These are phyloP conservation scores for Leccinum pellstonianum DNA, from an alignment of 768 basidiomycete species.

Conservation along the genomic window DNA sequence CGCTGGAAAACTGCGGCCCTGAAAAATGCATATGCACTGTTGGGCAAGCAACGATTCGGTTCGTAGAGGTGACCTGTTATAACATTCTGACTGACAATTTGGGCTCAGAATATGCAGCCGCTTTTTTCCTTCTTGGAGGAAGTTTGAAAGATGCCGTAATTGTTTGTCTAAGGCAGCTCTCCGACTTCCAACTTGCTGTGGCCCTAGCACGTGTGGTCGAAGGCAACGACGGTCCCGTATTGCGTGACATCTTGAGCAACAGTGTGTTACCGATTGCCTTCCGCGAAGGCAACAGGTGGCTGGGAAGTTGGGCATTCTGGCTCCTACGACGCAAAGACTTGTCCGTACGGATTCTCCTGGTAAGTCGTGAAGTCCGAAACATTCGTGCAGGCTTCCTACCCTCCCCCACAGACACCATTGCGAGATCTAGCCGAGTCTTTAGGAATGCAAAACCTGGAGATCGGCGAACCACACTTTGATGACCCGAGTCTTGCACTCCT, in stretches of 20 bases:
- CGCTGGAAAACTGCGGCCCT: constrained; percentile 91
- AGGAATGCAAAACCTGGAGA: constrained; percentile 54
- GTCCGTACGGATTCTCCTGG: constrained; percentile 86
- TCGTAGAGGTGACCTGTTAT: constrained; percentile 25
- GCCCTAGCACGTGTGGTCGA: constrained; percentile 85
- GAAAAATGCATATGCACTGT: constrained; percentile 93
- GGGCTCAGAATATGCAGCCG: constrained; percentile 90
- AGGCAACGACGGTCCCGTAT: constrained; percentile 75
- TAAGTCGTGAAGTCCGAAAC: constrained; percentile 37
- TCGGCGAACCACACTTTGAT: constrained; percentile 87
- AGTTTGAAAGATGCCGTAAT: constrained; percentile 88
- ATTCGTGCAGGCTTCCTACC: neutral
- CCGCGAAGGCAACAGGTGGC: constrained; percentile 84
- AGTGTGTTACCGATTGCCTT: constrained; percentile 85
- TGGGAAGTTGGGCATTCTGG: constrained; percentile 98
- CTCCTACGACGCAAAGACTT: constrained; percentile 82
- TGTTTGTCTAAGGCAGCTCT: constrained; percentile 83
- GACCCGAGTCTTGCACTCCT: constrained; percentile 91
- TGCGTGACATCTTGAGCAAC: constrained; percentile 66
- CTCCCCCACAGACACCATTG: constrained; percentile 59
- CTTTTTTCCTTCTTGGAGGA: constrained; percentile 92
- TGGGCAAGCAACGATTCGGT: constrained; percentile 93
- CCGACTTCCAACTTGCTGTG: constrained; percentile 89
- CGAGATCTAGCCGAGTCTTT: constrained; percentile 65
- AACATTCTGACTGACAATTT: constrained; percentile 4